phyloP scores from a whole-genome alignment of 2,329 filamentous ascomycete species.

The Exophiala dermatitidis region DNA sequence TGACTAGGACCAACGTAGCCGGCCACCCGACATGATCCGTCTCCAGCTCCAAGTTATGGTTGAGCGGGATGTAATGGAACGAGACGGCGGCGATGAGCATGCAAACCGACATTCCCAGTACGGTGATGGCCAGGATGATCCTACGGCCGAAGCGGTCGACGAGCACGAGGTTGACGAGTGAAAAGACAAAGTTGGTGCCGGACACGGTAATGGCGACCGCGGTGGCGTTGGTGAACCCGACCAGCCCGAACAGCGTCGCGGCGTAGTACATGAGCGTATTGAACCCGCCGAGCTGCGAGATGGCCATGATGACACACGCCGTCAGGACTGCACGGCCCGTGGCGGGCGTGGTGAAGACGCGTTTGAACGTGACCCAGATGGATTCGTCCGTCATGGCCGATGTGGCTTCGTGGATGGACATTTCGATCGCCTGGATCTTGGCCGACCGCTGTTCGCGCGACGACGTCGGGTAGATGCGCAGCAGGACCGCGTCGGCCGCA shows the following conservation, averaged over 20 bases:
- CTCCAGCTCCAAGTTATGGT: conserved; percentile 11
- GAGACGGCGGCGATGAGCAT: conserved; percentile 64
- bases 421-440: conserved; percentile 10
- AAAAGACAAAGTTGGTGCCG: conserved; percentile 63
- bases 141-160: conserved; percentile 75
- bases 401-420: conserved; percentile 14
- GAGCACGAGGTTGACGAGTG: conserved; percentile 32
- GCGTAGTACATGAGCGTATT: conserved; percentile 92
- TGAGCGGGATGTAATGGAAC: conserved; percentile 55
- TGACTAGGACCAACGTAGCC: conserved; percentile 56
- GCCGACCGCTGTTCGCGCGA: conserved; percentile 60
- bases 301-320: conserved; percentile 74
- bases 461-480: conserved; percentile 58
- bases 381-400: conserved; percentile 10
- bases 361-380: conserved; percentile 33
- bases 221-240: conserved; percentile 71
- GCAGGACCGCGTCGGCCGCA: conserved; percentile 55
- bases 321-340: conserved; percentile 63
- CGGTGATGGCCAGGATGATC: conserved; percentile 69
- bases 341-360: conserved; percentile 15
- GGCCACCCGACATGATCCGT: conserved; percentile 28
- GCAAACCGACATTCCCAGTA: conserved; percentile 74
- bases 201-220: conserved; percentile 73
- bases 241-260: conserved; percentile 68
- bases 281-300: conserved; percentile 84